A percentile compares a stretch with the other conserved stretches of the same genome.
Conservation (phyloP, 108 stramenopile genomes). For the Cyclostephanos tholiformis region DNA sequence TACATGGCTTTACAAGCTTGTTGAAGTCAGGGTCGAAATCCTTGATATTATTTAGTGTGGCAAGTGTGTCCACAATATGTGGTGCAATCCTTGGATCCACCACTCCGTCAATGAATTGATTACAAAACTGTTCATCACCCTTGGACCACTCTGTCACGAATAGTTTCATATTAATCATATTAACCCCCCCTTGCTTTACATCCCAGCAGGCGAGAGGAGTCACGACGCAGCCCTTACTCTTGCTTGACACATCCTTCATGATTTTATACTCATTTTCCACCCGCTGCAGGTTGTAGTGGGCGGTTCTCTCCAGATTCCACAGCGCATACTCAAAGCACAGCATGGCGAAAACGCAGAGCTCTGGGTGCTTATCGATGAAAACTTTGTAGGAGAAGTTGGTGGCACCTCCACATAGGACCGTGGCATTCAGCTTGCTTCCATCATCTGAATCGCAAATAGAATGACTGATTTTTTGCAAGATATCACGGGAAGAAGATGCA, state of each 20-base stretch:
- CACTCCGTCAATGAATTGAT: constrained; percentile 56
- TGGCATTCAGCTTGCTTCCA: constrained; percentile 19
- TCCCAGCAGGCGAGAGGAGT: constrained; percentile 37
- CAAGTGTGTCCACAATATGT: constrained; percentile 49
- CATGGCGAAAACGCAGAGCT: constrained; percentile 39
- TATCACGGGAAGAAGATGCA: constrained; percentile 18
- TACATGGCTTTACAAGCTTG: constrained; percentile 24
- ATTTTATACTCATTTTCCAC: constrained; percentile 41
- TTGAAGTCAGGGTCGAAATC: constrained; percentile 53
- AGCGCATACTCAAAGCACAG: constrained; percentile 38
- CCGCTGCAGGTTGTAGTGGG: constrained; percentile 29
- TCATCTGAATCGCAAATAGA: neutral
- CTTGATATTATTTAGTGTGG: constrained; percentile 41
- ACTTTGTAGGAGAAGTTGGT: constrained; percentile 47
- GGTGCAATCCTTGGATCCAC: constrained; percentile 56
- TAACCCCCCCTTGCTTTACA: constrained; percentile 35
- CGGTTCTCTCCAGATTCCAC: constrained; percentile 40
- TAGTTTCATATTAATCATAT: constrained; percentile 54
- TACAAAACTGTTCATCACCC: constrained; percentile 49
- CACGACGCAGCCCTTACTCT: constrained; percentile 23
- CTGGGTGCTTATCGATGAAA: constrained; percentile 22
- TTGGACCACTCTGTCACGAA: constrained; percentile 55
- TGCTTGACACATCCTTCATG: constrained; percentile 30
- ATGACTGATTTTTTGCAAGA: constrained; percentile 16
- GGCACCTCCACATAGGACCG: constrained; percentile 31